Conservation (phyloP, 2,329 filamentous ascomycete species). For the Monilinia fructicola region DNA sequence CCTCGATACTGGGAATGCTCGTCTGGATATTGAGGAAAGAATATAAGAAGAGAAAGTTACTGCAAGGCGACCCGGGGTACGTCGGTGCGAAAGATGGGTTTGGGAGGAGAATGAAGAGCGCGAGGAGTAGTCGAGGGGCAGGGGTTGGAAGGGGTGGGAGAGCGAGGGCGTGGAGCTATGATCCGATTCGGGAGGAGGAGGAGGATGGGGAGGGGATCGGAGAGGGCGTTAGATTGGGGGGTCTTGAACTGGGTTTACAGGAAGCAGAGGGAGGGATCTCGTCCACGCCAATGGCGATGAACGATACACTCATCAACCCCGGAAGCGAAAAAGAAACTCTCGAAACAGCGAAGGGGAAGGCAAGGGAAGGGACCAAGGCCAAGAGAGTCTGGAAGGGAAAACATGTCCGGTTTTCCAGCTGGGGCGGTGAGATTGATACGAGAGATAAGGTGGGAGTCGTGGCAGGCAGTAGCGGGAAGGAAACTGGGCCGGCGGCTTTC, state of each 20-base stretch:
- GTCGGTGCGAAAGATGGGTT: constrained; percentile 21
- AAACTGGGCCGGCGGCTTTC: constrained; percentile 11
- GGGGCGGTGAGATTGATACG: constrained; percentile 1
- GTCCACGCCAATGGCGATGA: not conserved
- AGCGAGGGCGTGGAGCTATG: constrained; percentile 20
- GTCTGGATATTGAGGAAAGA: constrained; percentile 19
- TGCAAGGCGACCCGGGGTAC: constrained; percentile 7
- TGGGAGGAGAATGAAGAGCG: constrained; percentile 23
- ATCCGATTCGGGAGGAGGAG: constrained; percentile 21
- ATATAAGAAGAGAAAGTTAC: constrained; percentile 16
- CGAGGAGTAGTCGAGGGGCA: constrained; percentile 3
- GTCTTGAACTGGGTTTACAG: not conserved
- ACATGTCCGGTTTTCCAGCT: constrained; percentile 20
- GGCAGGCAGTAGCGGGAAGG: constrained; percentile 18
- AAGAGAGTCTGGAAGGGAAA: constrained; percentile 17
- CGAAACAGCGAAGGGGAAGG: constrained; percentile 4
- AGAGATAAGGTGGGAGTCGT: constrained; percentile 6
- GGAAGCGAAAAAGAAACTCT: not conserved
- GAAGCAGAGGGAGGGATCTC: not conserved
- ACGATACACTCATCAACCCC: not conserved
- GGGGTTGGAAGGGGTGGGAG: not conserved
- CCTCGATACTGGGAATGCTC: constrained; percentile 20
- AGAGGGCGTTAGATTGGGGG: constrained; percentile 8
- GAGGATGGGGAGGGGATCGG: constrained; percentile 1
- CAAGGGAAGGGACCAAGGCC: not conserved